Evolutionary conservation across 2,329 filamentous ascomycete species (phyloP).

Genomic region (Calonectria multiphialidica): DNA sequence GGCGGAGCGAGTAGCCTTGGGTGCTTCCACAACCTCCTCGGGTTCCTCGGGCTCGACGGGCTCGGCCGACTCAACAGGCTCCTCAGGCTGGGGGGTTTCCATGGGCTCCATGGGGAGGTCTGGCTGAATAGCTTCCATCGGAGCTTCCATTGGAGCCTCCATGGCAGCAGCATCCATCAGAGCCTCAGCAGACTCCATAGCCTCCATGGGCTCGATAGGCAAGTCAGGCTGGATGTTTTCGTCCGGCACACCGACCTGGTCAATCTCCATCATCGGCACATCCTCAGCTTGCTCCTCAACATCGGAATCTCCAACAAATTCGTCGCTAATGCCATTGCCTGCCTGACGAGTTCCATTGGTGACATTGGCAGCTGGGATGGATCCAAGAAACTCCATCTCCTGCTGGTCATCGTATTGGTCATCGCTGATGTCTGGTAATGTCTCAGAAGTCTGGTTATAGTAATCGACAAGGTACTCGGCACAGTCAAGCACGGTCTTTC

Average conservation of each 20-base stretch:
- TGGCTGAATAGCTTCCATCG: constrained; percentile 36
- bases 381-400: constrained; percentile 48
- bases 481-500: constrained; percentile 49
- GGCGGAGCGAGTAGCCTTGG: constrained; percentile 40
- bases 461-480: constrained; percentile 50
- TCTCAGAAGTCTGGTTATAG: constrained; percentile 48
- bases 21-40: constrained; percentile 23
- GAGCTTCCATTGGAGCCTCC: background rate
- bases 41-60: constrained; percentile 30
- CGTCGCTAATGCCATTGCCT: constrained; percentile 37
- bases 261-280: constrained; percentile 24
- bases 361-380: constrained; percentile 29
- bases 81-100: constrained; percentile 3
- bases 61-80: constrained; percentile 25
- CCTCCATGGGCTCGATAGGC: constrained; percentile 47
- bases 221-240: constrained; percentile 42
- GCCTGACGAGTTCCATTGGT: constrained; percentile 11
- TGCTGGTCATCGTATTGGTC: constrained; percentile 46
- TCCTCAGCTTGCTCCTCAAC: constrained; percentile 36
- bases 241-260: constrained; percentile 28
- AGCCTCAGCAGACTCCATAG: constrained; percentile 27
- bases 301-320: constrained; percentile 48
- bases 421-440: constrained; percentile 48
- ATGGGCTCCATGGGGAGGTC: constrained; percentile 29
- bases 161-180: constrained; percentile 14